Base-by-base conservation (phyloP, 2,329 filamentous ascomycete genomes). In the Exophiala dermatitidis region DNA sequence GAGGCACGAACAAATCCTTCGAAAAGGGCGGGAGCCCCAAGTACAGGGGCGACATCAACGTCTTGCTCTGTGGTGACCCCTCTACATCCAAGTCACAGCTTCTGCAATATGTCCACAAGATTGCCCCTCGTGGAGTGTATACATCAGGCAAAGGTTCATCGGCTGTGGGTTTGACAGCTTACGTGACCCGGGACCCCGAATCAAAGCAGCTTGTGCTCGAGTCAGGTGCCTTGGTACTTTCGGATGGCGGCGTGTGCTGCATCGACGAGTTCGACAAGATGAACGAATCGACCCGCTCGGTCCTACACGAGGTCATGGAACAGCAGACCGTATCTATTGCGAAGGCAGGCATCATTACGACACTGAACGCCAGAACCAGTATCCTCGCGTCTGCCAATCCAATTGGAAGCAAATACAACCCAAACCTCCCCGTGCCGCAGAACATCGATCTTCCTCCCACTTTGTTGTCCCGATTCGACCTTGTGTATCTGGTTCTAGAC, bases 371-470 rank as follows among this genome's bases (percentile, higher is more conserved):
- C 29, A 81, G 93, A 66, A 97, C 93, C 1, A 94, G 88, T 60
- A 96, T 98, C 66, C 81, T 98, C 31, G 93, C 93, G 10, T 97
- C 91, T 7, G 93, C 93, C 70, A 98, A 98, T 68, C 93, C 93
- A 1, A 97, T 98, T 61, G 93, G 93, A 64, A 95, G 89, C 73
- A 90, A 94, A 67, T 98, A 98, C 74, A 97, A 98, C 70, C 87
- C 89, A 2, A 91, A 95, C 65, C 74, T 98, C 28, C 90, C 93
- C 0, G 93, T 98, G 9, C 93, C 93, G 2, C 90, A 97, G 65
- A 98, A 98, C 70, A 98, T 98, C 64, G 93, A 98, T 66, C 81
- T 98, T 5, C 93, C 93, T 0, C 93, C 93, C 0, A 98, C 93
- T 0, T 78, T 98, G 4, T 80, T 98, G 48, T 96, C 90, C 3